phyloP scores from a whole-genome alignment of 352 stramenopile species.

The Halophytophthora polymorphica region DNA sequence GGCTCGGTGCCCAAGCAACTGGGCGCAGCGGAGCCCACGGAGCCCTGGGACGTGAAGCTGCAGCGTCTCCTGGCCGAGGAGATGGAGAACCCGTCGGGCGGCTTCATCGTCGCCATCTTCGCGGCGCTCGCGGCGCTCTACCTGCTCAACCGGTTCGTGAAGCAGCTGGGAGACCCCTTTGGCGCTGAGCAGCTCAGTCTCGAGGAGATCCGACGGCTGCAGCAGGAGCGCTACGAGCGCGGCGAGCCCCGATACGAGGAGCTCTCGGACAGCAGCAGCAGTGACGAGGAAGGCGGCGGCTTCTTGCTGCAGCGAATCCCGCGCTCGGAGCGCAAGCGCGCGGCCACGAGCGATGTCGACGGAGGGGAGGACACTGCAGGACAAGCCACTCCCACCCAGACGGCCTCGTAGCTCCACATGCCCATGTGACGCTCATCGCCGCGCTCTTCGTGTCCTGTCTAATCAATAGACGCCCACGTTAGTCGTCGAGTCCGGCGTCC shows the following conservation, averaged over 20 bases:
- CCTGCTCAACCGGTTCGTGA: slow-evolving; percentile 43
- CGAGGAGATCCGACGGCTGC: slow-evolving; percentile 63
- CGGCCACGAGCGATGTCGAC: neutral
- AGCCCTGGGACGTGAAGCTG: slow-evolving; percentile 52
- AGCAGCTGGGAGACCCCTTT: slow-evolving; percentile 41
- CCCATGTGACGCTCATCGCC: too few species aligned
- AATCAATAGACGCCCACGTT: too few species aligned
- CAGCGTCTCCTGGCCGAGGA: slow-evolving; percentile 65
- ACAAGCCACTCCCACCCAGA: too few species aligned
- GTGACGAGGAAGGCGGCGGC: slow-evolving; percentile 20
- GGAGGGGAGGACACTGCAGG: too few species aligned
- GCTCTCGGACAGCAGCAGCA: slow-evolving; percentile 57
- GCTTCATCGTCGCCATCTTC: slow-evolving; percentile 66
- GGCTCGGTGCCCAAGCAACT: slow-evolving; percentile 62
- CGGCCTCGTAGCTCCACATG: too few species aligned
- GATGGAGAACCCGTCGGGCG: slow-evolving; percentile 57
- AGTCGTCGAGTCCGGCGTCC: too few species aligned
- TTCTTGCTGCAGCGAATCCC: slow-evolving; percentile 1
- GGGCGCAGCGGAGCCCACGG: slow-evolving; percentile 49
- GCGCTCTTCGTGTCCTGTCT: too few species aligned
- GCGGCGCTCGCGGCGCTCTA: slow-evolving; percentile 50
- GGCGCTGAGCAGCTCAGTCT: slow-evolving; percentile 56
- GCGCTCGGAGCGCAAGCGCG: slow-evolving; percentile 9
- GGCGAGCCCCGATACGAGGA: slow-evolving; percentile 35
- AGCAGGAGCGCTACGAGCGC: slow-evolving; percentile 70